Percentiles rank a stretch among this genome's conserved stretches.
Conservation (phyloP, 2,329 filamentous ascomycete species). For the Rutstroemia sydowiana region DNA sequence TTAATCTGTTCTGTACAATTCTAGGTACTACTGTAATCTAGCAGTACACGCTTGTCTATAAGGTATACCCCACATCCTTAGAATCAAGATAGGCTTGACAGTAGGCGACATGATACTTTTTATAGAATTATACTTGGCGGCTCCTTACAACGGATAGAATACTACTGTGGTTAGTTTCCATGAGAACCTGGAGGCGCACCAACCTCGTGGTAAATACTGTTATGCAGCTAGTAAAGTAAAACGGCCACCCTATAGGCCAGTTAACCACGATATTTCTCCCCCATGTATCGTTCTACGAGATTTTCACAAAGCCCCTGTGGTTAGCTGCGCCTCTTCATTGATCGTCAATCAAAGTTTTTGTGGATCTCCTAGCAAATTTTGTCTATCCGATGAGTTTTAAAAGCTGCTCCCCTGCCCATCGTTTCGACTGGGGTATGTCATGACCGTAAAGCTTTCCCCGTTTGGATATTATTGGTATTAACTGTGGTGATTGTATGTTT, state of each 20-base stretch:
- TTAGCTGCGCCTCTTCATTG: background rate
- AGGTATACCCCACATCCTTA: too few relatives aligned
- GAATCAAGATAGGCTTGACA: too few relatives aligned
- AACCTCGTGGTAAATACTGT: too few relatives aligned
- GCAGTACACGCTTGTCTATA: too few relatives aligned
- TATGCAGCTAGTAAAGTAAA: too few relatives aligned
- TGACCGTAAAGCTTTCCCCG: background rate
- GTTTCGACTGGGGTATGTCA: background rate
- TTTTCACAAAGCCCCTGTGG: background rate
- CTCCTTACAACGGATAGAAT: background rate
- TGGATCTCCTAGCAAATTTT: background rate
- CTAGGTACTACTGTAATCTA: too few relatives aligned
- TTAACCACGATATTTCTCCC: too few relatives aligned
- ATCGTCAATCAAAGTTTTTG: background rate
- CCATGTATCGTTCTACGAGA: background rate
- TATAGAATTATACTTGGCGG: background rate
- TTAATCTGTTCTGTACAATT: too few relatives aligned
- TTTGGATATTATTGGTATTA: background rate
- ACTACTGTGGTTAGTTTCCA: too few relatives aligned
- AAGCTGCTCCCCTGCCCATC: background rate
- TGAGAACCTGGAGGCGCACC: background rate
- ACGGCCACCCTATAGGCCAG: too few relatives aligned
- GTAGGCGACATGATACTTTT: background rate
- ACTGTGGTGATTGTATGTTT: background rate
- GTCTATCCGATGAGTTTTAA: background rate